Conservation (phyloP, 768 basidiomycete genomes). For the Tylopilus plumbeoviolaceoides region DNA sequence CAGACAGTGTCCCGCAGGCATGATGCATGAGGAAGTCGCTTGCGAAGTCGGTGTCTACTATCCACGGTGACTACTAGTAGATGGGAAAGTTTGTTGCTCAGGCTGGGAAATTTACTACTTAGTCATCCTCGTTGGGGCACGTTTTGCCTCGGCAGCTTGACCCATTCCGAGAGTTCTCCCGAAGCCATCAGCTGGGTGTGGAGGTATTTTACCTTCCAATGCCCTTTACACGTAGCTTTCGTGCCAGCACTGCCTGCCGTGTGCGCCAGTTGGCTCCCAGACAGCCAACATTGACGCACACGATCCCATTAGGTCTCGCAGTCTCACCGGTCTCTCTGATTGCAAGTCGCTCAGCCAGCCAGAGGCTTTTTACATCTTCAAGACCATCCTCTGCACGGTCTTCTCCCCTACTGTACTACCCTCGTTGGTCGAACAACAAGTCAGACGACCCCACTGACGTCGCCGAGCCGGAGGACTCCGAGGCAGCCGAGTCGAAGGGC, state of each 20-base stretch:
- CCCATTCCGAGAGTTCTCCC: not conserved
- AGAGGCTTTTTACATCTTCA: constrained; percentile 29
- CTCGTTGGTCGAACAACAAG: constrained; percentile 41
- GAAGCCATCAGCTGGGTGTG: constrained; percentile 7
- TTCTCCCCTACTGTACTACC: constrained; percentile 30
- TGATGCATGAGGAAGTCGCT: too few relatives aligned
- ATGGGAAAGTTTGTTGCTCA: too few relatives aligned
- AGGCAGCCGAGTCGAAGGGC: constrained; percentile 20
- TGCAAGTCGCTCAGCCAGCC: constrained; percentile 6
- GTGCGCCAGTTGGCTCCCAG: constrained; percentile 11
- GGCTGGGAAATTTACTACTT: constrained; percentile 10
- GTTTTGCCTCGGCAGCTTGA: constrained; percentile 3
- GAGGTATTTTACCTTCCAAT: constrained; percentile 20
- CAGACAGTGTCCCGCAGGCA: too few relatives aligned
- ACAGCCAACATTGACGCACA: constrained; percentile 7
- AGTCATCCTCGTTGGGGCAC: constrained; percentile 9
- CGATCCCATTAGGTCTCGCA: constrained; percentile 9
- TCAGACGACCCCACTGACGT: constrained; percentile 22
- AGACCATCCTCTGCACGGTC: constrained; percentile 22
- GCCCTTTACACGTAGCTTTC: constrained; percentile 20
- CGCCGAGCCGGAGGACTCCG: constrained; percentile 23
- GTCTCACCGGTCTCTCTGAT: constrained; percentile 1
- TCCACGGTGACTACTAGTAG: too few relatives aligned
- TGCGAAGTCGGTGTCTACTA: too few relatives aligned
- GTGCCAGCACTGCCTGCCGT: constrained; percentile 10